Conservation (phyloP, 805 yeast species). For the Monosporozyma solicola region DNA sequence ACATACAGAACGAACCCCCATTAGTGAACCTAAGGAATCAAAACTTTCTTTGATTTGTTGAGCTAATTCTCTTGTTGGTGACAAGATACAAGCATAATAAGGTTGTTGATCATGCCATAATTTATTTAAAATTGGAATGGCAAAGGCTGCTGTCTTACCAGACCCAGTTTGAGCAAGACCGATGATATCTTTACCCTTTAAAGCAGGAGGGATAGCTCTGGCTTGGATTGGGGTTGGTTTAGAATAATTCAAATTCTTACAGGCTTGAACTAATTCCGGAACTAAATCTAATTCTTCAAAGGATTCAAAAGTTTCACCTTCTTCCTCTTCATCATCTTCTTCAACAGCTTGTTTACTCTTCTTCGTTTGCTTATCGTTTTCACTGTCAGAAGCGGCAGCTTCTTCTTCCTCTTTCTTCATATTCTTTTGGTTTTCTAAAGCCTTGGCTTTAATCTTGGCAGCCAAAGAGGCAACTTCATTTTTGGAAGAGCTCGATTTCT, state of each 20-base stretch:
- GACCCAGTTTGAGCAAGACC: conserved; percentile 98
- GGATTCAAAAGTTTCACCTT: conserved; percentile 27
- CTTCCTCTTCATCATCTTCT: conserved; percentile 10
- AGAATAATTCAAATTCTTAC: conserved; percentile 61
- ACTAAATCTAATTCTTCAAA: conserved; percentile 57
- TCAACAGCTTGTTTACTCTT: not conserved
- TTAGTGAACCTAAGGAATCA: conserved; percentile 81
- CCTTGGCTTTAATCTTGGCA: conserved; percentile 43
- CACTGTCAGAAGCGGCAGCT: conserved; percentile 4
- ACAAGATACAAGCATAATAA: conserved; percentile 78
- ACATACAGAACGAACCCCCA: conserved; percentile 87
- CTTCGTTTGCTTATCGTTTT: conserved; percentile 2
- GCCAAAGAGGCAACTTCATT: conserved; percentile 40
- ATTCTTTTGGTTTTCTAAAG: conserved; percentile 27
- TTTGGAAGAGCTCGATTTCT: conserved; percentile 6
- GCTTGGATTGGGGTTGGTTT: conserved; percentile 92
- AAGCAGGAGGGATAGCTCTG: conserved; percentile 83
- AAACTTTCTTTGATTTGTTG: conserved; percentile 89
- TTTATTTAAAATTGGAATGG: conserved; percentile 86
- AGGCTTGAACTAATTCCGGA: conserved; percentile 73
- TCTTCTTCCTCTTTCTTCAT: conserved; percentile 4
- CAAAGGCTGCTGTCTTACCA: conserved; percentile 98
- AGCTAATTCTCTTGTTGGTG: conserved; percentile 81
- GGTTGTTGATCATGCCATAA: conserved; percentile 86
- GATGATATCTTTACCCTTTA: conserved; percentile 84